Conservation (phyloP, 2,329 filamentous ascomycete genomes). For the Aspergillus intermedius region DNA sequence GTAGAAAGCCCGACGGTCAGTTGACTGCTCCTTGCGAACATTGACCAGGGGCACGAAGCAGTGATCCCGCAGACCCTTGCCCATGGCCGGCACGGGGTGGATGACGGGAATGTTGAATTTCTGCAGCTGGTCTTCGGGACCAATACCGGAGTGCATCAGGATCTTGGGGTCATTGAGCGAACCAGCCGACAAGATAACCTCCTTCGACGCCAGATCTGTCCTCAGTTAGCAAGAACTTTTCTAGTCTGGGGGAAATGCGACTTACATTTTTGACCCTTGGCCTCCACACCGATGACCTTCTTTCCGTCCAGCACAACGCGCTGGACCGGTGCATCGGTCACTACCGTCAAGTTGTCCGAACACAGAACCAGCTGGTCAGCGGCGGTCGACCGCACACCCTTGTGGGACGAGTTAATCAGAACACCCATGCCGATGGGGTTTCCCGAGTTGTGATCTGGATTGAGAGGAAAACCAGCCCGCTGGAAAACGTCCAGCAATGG, state of each 20-base stretch:
- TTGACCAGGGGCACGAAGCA: neutral
- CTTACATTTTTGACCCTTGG: conserved; percentile 37
- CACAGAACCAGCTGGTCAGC: conserved; percentile 41
- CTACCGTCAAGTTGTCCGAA: conserved; percentile 49
- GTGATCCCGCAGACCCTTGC: conserved; percentile 24
- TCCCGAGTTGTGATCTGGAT: conserved; percentile 53
- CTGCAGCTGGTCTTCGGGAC: conserved; percentile 37
- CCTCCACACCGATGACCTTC: conserved; percentile 42
- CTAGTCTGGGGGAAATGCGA: neutral
- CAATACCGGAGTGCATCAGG: conserved; percentile 46
- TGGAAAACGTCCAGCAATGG: conserved; percentile 44
- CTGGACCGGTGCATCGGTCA: conserved; percentile 45
- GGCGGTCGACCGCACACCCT: conserved; percentile 47
- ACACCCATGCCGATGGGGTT: conserved; percentile 52
- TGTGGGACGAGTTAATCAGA: conserved; percentile 44
- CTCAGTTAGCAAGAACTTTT: neutral
- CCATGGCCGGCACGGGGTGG: conserved; percentile 36
- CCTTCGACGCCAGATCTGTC: conserved; percentile 29
- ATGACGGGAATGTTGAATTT: conserved; percentile 37
- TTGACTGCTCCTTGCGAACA: neutral
- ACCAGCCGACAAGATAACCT: conserved; percentile 36
- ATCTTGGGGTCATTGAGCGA: conserved; percentile 37
- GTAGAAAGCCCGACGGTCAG: neutral
- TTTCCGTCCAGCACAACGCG: conserved; percentile 44
- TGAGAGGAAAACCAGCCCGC: conserved; percentile 44